Percentiles rank a stretch among this genome's conserved stretches.
Conservation (phyloP, 306 rosid species). For the Alnus glutinosa region DNA sequence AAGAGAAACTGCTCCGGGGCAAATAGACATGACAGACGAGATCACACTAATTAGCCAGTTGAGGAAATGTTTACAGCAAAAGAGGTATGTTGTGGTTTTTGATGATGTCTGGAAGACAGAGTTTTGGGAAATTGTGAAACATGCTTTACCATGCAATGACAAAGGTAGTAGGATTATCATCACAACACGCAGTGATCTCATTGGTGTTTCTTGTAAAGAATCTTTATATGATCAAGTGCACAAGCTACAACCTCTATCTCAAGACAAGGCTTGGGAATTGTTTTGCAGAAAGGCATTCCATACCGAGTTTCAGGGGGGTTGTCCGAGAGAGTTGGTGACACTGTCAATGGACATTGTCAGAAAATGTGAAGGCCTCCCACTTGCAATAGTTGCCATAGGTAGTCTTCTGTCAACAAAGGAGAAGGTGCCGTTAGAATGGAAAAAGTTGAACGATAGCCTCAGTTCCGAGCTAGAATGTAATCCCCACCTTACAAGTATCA, state of each 20-base stretch:
- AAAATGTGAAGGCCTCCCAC: conserved; percentile 18
- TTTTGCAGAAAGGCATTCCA: not conserved
- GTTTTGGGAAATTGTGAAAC: conserved; percentile 3
- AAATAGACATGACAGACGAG: not conserved
- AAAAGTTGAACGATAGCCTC: not conserved
- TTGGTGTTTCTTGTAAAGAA: not conserved
- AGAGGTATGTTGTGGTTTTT: not conserved
- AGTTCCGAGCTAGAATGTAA: not conserved
- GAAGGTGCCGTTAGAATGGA: conserved; percentile 6
- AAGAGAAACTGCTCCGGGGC: not conserved
- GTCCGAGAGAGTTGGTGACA: not conserved
- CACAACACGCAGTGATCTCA: not conserved
- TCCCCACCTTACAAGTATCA: not conserved
- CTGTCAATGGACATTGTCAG: not conserved
- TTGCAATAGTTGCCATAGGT: conserved; percentile 19
- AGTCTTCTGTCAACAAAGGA: conserved; percentile 16
- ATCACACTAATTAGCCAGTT: not conserved
- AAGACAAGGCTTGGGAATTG: conserved; percentile 1
- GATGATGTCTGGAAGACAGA: conserved; percentile 1
- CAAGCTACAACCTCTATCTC: not conserved
- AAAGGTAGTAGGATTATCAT: not conserved
- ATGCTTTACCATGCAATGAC: conserved; percentile 4
- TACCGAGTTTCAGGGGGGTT: not conserved
- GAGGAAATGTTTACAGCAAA: not conserved
- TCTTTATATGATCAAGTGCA: not conserved